Percentiles rank a stretch among this genome's conserved stretches.
Evolutionary conservation across 352 stramenopile genomes (phyloP).

Genomic region (Phytophthora aleatoria): DNA sequence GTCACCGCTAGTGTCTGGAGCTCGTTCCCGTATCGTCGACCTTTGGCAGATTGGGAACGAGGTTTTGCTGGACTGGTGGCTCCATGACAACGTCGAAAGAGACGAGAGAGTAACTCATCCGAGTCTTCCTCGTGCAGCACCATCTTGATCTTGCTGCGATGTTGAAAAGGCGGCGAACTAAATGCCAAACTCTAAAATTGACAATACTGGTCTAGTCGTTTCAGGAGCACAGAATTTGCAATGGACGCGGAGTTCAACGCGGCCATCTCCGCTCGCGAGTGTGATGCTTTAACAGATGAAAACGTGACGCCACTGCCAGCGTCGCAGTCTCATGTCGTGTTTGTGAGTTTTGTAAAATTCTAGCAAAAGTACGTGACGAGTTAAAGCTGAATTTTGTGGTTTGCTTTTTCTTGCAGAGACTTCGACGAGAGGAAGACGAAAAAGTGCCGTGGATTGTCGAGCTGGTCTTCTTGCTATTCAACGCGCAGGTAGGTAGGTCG

Average conservation of each 20-base stretch:
- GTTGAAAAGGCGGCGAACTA: constrained; percentile 23
- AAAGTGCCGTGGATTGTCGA: constrained; percentile 50
- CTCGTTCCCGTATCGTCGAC: constrained; percentile 10
- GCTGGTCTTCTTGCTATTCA: constrained; percentile 56
- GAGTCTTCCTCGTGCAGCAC: constrained; percentile 26
- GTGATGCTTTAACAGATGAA: constrained; percentile 35
- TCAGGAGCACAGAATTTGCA: constrained; percentile 10
- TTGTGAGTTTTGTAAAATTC: constrained; percentile 31
- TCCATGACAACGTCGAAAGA: constrained; percentile 37
- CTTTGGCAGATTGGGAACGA: constrained; percentile 3
- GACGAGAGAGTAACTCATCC: constrained; percentile 29
- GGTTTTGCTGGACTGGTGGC: background rate
- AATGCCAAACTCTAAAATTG: background rate
- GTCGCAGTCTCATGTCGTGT: constrained; percentile 42
- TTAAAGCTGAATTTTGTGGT: background rate
- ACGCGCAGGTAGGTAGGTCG: constrained; percentile 42
- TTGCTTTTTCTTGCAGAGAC: constrained; percentile 23
- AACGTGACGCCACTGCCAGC: constrained; percentile 36
- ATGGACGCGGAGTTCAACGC: constrained; percentile 20
- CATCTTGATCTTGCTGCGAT: constrained; percentile 12
- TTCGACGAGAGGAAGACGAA: constrained; percentile 40
- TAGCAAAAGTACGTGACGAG: background rate
- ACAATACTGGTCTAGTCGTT: constrained; percentile 11
- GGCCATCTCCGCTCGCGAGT: constrained; percentile 23
- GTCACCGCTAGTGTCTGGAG: constrained; percentile 38